These are phyloP conservation scores for Aureobasidium leucospermi DNA, from an alignment of 2,329 filamentous ascomycete genomes.

Conservation along the genomic window DNA sequence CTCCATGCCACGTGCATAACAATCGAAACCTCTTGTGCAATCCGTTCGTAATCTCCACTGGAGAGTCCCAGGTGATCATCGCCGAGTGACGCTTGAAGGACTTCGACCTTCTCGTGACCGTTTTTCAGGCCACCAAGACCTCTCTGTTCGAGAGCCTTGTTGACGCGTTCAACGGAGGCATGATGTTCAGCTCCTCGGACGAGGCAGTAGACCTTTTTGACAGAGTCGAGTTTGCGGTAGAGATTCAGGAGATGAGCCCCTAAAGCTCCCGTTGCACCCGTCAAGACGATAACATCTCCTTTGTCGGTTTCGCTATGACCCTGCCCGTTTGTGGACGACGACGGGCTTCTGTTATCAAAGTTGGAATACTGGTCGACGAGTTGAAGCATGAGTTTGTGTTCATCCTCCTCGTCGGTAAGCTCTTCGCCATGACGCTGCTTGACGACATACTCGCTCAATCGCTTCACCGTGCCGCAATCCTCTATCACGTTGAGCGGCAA, in stretches of 20 bases:
- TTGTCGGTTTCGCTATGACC: constrained; percentile 16
- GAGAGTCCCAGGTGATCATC: constrained; percentile 43
- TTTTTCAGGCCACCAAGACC: constrained; percentile 25
- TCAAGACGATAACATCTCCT: constrained; percentile 32
- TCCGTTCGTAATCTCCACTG: constrained; percentile 30
- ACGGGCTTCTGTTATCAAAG: constrained; percentile 27
- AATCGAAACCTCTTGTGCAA: constrained; percentile 39
- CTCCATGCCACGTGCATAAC: constrained; percentile 60
- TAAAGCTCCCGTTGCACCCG: constrained; percentile 45
- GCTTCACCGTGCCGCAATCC: constrained; percentile 48
- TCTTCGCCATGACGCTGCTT: constrained; percentile 32
- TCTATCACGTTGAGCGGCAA: constrained; percentile 54
- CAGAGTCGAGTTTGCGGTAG: constrained; percentile 31
- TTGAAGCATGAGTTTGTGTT: constrained; percentile 36
- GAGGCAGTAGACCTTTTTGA: constrained; percentile 49
- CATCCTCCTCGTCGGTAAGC: constrained; percentile 24
- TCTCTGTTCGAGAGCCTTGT: constrained; percentile 36
- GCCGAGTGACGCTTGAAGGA: constrained; percentile 43
- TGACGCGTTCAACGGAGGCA: constrained; percentile 39
- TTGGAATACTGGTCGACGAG: constrained; percentile 43
- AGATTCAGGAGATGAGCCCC: constrained; percentile 45
- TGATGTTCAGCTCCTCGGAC: constrained; percentile 41
- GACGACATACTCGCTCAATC: constrained; percentile 33
- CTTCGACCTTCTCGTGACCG: constrained; percentile 39
- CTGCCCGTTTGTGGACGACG: background rate